These are phyloP conservation scores for Cochlearia excelsa DNA, from an alignment of 345 rosid species.

Conservation along the genomic window DNA sequence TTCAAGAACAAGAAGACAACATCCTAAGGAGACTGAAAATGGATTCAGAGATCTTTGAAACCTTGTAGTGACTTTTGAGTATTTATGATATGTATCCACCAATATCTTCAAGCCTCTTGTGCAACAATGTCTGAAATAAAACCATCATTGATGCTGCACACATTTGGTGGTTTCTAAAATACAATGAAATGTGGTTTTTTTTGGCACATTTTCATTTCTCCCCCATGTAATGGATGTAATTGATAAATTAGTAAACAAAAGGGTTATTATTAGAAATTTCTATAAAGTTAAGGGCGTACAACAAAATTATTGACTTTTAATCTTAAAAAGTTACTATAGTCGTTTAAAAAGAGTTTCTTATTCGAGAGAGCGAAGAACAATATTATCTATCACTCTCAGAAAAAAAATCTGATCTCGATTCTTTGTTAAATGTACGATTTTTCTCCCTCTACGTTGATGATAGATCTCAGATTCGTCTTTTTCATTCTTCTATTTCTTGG, in stretches of 20 bases:
- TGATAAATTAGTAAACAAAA: not conserved
- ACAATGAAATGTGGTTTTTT: slow-evolving; percentile 6
- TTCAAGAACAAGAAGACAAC: slow-evolving; percentile 65
- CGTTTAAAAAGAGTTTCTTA: slow-evolving; percentile 22
- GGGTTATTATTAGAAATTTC: not conserved
- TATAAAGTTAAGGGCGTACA: slow-evolving; percentile 1
- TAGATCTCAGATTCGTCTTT: slow-evolving; percentile 11
- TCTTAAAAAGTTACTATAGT: slow-evolving; percentile 1
- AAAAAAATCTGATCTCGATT: slow-evolving; percentile 24
- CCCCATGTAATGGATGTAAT: not conserved
- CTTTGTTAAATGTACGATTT: slow-evolving; percentile 18
- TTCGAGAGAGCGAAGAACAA: slow-evolving; percentile 16
- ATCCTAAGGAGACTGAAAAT: slow-evolving; percentile 10
- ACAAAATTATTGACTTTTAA: slow-evolving; percentile 3
- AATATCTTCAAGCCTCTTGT: not conserved
- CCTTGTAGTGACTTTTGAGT: slow-evolving; percentile 21
- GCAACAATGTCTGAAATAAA: not conserved
- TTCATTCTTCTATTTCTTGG: not conserved
- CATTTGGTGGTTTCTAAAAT: slow-evolving; percentile 17
- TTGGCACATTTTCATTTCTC: not conserved
- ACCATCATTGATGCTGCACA: slow-evolving; percentile 18
- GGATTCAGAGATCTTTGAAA: slow-evolving; percentile 20
- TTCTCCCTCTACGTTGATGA: slow-evolving; percentile 10
- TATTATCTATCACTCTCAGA: slow-evolving; percentile 12
- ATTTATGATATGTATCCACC: slow-evolving; percentile 19